Conservation (phyloP, 1,284 basidiomycete species). For the Cutaneotrichosporon cutaneum region DNA sequence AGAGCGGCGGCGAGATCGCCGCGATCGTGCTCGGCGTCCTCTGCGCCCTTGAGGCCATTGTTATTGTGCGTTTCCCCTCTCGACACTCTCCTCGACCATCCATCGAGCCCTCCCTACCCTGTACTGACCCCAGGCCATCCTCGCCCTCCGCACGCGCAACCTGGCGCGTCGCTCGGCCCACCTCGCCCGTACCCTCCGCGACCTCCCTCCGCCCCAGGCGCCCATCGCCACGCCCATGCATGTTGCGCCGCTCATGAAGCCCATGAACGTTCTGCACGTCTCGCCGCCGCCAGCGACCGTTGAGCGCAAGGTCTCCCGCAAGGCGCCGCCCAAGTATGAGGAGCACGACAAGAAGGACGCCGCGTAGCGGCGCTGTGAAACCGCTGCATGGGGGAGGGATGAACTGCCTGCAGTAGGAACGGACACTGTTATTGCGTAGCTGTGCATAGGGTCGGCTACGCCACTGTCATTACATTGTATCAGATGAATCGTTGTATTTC, state of each 20-base stretch:
- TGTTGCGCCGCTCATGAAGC: background rate
- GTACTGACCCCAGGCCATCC: background rate
- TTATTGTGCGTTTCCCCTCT: background rate
- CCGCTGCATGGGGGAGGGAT: background rate
- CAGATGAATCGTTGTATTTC: background rate
- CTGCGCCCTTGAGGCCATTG: background rate
- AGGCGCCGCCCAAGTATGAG: slow-evolving; percentile 3
- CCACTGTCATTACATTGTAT: slow-evolving; percentile 4
- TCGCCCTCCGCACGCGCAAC: background rate
- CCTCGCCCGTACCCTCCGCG: background rate
- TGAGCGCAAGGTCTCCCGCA: slow-evolving; percentile 6
- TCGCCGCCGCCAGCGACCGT: background rate
- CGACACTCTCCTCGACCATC: background rate
- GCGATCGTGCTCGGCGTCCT: background rate
- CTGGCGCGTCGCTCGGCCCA: background rate
- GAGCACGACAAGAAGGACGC: background rate
- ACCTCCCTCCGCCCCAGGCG: background rate
- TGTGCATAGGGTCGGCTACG: background rate
- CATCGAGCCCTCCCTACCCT: too few species aligned
- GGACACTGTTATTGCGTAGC: background rate
- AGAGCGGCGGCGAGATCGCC: background rate
- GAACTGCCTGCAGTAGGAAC: background rate
- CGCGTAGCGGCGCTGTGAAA: background rate
- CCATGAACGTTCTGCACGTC: background rate
- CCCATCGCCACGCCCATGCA: background rate